Percentiles rank a stretch among this genome's conserved stretches.
Conservation (phyloP, 352 stramenopile species). For the Blastocystis sp. region DNA sequence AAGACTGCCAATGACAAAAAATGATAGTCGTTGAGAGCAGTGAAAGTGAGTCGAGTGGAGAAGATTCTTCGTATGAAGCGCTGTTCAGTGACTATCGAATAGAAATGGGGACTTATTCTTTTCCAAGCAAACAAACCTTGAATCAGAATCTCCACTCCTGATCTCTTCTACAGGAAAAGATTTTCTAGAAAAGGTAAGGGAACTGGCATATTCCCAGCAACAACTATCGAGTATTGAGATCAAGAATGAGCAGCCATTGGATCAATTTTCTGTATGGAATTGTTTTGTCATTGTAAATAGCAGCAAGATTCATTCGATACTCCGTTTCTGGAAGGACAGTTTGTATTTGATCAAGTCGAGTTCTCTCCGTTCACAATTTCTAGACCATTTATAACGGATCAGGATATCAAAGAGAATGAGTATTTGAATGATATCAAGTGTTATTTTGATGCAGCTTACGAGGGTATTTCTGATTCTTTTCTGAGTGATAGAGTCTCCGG, state of each 20-base stretch:
- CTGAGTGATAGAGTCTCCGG: background rate
- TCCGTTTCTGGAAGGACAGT: background rate
- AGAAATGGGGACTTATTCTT: background rate
- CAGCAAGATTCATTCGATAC: conserved; percentile 9
- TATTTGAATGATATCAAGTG: background rate
- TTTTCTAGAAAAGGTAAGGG: background rate
- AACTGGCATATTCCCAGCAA: background rate
- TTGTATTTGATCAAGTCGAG: background rate
- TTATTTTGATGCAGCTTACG: background rate
- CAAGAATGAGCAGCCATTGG: background rate
- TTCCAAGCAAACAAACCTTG: background rate
- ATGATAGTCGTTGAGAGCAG: background rate
- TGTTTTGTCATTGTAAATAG: background rate
- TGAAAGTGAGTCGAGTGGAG: background rate
- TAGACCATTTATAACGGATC: background rate
- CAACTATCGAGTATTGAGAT: background rate
- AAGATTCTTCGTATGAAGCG: background rate
- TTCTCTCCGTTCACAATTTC: background rate
- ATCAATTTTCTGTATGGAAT: background rate
- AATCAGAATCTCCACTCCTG: background rate
- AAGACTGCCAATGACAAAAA: background rate
- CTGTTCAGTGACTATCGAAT: background rate
- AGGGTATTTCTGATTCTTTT: background rate
- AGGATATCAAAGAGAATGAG: background rate
- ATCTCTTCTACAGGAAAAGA: background rate